Conservation (phyloP, 768 basidiomycete genomes). For the Pisolithus marmoratus region DNA sequence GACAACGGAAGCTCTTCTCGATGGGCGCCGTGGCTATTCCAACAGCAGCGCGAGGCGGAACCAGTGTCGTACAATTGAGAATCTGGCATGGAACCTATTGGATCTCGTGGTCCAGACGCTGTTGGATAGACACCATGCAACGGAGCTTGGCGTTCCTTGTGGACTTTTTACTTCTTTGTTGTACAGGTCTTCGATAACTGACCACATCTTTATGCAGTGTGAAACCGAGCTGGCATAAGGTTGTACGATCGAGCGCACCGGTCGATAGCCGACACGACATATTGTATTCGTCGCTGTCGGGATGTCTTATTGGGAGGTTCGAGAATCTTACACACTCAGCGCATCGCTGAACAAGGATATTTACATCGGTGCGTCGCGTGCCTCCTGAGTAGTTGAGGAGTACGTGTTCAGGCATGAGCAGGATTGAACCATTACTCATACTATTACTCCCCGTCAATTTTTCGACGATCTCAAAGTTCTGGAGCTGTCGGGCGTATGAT, state of each 20-base stretch:
- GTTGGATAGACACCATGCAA: no score
- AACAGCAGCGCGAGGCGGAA: no score
- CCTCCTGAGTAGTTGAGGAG: slow-evolving; percentile 38
- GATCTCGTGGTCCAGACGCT: no score
- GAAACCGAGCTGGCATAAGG: slow-evolving; percentile 86
- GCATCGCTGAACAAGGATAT: slow-evolving; percentile 77
- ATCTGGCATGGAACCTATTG: no score
- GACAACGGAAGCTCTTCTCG: no score
- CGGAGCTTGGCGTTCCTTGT: no score
- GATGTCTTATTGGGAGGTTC: slow-evolving; percentile 92
- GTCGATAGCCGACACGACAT: slow-evolving; percentile 66
- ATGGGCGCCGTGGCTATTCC: no score
- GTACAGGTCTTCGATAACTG: no score
- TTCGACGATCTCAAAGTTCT: slow-evolving; percentile 84
- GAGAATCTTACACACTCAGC: slow-evolving; percentile 80
- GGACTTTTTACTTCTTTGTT: no score
- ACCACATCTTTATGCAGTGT: slow-evolving; percentile 80
- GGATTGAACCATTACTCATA: slow-evolving; percentile 94
- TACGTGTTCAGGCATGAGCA: slow-evolving; percentile 21
- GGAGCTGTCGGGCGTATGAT: slow-evolving; percentile 83
- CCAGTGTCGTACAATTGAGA: no score
- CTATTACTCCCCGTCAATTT: slow-evolving; percentile 76
- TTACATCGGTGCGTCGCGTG: slow-evolving; percentile 66
- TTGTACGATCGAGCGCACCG: slow-evolving; percentile 46
- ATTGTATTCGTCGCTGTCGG: slow-evolving; percentile 93